phyloP scores from a whole-genome alignment of 805 yeast species.

The Candida mattraensis region DNA sequence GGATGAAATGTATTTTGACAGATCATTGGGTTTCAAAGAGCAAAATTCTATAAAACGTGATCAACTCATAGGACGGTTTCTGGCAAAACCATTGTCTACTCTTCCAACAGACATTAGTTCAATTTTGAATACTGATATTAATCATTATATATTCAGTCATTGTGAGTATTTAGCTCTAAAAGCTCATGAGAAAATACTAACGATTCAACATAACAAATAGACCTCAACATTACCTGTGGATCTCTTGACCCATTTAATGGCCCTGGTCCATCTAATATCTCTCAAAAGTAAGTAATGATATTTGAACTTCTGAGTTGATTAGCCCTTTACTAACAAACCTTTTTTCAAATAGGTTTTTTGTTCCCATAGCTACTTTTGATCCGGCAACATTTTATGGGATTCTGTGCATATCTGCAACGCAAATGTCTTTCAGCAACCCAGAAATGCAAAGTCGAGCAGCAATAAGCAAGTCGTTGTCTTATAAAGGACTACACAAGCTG shows the following conservation, averaged over 20 bases:
- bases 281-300: constrained; percentile 8
- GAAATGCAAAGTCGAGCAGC: constrained; percentile 2
- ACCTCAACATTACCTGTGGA: constrained; percentile 9
- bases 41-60: too few species aligned
- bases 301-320: neutral
- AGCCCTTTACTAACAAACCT: constrained; percentile 1
- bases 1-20: too few species aligned
- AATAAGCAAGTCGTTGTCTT: constrained; percentile 7
- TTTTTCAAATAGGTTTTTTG: constrained; percentile 6
- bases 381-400: constrained; percentile 13
- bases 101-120: constrained; percentile 3
- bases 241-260: constrained; percentile 13
- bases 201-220: constrained; percentile 1
- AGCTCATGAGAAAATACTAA: neutral
- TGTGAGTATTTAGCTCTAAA: constrained; percentile 4
- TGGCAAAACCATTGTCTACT: constrained; percentile 1
- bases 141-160: constrained; percentile 7
- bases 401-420: constrained; percentile 12
- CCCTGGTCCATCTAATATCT: constrained; percentile 9
- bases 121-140: constrained; percentile 3
- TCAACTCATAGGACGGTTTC: too few species aligned
- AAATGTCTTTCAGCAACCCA: constrained; percentile 10
- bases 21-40: too few species aligned
- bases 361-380: constrained; percentile 9
- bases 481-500: constrained; percentile 5